Base-by-base conservation (phyloP, 495 filamentous ascomycete genomes). In the Podospora australis region DNA sequence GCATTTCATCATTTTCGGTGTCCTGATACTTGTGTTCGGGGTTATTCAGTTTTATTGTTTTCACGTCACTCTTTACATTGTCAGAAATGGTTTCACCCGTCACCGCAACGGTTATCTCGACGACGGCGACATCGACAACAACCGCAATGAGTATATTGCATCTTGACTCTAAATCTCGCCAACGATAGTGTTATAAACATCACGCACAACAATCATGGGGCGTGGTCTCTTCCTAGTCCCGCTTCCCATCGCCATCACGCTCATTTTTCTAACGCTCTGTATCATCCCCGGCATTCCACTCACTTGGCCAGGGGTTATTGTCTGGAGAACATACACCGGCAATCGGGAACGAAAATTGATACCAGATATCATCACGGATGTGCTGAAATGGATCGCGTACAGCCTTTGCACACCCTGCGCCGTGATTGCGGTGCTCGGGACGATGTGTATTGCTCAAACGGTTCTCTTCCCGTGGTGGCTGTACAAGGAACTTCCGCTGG, bases 181-280 rank as follows among this genome's bases (percentile, higher is more conserved):
- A n/a, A n/a, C n/a, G n/a, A 6, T 7, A 20, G 7, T 39, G 3
- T 42, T 19, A 36, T 38, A n/a, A 6, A 38, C 8, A 38, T 7
- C n/a, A 10, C 9, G 34, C 20, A 8, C 24, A 2, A 35, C 20
- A 21, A 35, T 25, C 21, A 50, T 51, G 48, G 23, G 40, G 16
- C n/a, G n/a, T n/a, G 23, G 41, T 3, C 14, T 45, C 2, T 29
- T 39, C 10, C 32, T 44, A 6, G 32, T 49, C n/a, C 52, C 48
- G 8, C 25, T 47, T 19, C 44, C 40, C 21, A 28, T 47, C 20
- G 49, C 49, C 16, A 16, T 52, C 25, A 19, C 44, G 6, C 49
- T 52, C 43, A 41, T 43, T 10, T 2, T 47, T 19, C 19, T 52
- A 9, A 17, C 28, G 19, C 23, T 43, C 19, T 6, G 8, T 25